phyloP scores from a whole-genome alignment of 2,329 filamentous ascomycete species.

The Venturia carpophila region DNA sequence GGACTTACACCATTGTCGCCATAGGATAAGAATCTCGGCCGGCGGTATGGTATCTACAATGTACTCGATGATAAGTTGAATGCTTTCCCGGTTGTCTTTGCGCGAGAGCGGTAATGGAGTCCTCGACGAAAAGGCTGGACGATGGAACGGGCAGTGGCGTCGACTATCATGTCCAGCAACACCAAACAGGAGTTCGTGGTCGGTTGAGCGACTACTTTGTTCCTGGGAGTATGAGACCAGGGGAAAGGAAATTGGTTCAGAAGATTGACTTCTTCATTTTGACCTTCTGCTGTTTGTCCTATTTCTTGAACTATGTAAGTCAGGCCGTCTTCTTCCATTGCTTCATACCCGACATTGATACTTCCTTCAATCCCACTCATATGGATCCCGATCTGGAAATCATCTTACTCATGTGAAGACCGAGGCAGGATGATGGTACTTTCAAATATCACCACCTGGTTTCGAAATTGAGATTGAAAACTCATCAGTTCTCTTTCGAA shows the following conservation, averaged over 20 bases:
- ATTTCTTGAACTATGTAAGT: conserved; percentile 28
- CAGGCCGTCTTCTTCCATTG: background rate
- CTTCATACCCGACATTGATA: background rate
- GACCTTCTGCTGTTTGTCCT: conserved; percentile 52
- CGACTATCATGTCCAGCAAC: background rate
- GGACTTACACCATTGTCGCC: background rate
- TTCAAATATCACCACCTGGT: too few species aligned
- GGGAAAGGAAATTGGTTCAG: conserved; percentile 42
- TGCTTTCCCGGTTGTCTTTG: background rate
- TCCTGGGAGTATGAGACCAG: conserved; percentile 21
- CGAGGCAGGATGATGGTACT: too few species aligned
- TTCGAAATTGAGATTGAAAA: too few species aligned
- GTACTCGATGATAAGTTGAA: background rate
- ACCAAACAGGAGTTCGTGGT: background rate
- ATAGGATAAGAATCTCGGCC: background rate
- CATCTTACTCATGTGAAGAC: too few species aligned
- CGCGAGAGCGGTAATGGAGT: background rate
- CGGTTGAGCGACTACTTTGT: conserved; percentile 5
- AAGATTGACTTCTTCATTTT: conserved; percentile 60
- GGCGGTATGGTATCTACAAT: background rate
- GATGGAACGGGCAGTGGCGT: background rate
- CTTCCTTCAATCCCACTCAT: too few species aligned
- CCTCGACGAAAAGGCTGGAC: background rate
- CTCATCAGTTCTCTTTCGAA: too few species aligned
- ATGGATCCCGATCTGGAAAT: too few species aligned